Base-by-base conservation (phyloP, 2,329 filamentous ascomycete genomes). In the Orbilia blumenaviensis region DNA sequence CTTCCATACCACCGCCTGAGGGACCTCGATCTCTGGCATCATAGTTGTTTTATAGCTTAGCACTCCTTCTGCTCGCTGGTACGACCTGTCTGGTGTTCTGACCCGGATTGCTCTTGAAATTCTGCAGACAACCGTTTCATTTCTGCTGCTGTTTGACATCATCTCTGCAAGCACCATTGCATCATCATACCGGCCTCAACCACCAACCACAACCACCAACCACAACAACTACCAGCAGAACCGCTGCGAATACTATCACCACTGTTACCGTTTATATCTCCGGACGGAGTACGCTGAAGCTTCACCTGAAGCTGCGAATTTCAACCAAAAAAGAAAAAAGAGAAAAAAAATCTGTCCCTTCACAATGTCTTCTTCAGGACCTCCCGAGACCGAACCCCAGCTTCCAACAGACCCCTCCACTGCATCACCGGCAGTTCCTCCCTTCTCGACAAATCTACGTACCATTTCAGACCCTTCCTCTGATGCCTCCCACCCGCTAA, bases 401-500 rank as follows among this genome's bases (percentile, higher is more conserved):
- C 71, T 18, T 21, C 27, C 61, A 25, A 36, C 52, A 62, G 42
- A 61, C 42, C 25, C 58, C 32, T 66, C 68, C 16, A 16, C 44
- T 8, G 16, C 23, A 21, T 27, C 56, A 2, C 18, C 56, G 41
- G 25, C 18, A 27, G 25, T 29, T 16, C 71, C 38, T 48, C 60
- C 27, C 63, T 23, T 66, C 16, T 21, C 63, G 9, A 67, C 63
- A 27, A 67, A 60, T 21, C 38, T 68, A 14, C 63, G 71, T 10
- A 68, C 71, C 32, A 66, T 63, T 21, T 75, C 71, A 12, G 71
- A 75, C 16, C 56, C 63, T 8, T 38, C 44, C 23, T 56, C 63
- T 5, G 71, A 75, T 9, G 21, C 29, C n/a, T 58, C 75, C 29
- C 73, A 78, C 44, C 79, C 78, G 27, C 76, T 80, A 16, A 76